phyloP scores from a whole-genome alignment of 208 protist genomes.

The Acanthamoeba culbertsoni region DNA sequence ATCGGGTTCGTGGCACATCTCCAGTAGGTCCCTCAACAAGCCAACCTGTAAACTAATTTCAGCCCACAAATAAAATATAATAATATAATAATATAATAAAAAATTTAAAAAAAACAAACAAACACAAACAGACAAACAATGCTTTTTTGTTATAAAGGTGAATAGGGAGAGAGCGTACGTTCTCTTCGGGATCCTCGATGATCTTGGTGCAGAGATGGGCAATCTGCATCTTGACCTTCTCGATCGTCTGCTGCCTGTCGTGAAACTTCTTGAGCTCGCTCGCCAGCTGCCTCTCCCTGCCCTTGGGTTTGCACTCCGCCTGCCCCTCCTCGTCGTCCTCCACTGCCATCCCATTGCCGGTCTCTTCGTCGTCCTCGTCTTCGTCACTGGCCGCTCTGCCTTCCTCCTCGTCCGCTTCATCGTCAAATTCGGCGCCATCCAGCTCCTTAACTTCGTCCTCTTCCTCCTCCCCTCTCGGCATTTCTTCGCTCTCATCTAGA shows the following conservation, averaged over 20 bases:
- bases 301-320: not conserved
- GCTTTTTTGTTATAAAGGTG: not conserved
- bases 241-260: not conserved
- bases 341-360: not conserved
- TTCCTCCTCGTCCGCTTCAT: not conserved
- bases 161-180: not conserved
- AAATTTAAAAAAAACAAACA: no score
- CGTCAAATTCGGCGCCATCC: not conserved
- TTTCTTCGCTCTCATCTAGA: no score
- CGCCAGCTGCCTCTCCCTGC: not conserved
- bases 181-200: slow-evolving; percentile 18
- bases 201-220: slow-evolving; percentile 43
- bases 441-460: not conserved
- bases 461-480: no score
- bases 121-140: not conserved
- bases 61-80: no score
- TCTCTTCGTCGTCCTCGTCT: not conserved
- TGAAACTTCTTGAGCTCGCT: slow-evolving; percentile 15
- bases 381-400: not conserved
- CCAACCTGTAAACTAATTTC: no score
- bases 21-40: slow-evolving; percentile 23
- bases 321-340: not conserved
- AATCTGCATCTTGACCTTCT: slow-evolving; percentile 8
- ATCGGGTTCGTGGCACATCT: slow-evolving; percentile 21
- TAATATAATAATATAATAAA: no score